Percentiles rank a stretch among this genome's conserved stretches.
These are phyloP conservation scores for Coccomyxa sp. DNA, from an alignment of 139 green algal genomes.

Conservation along the genomic window DNA sequence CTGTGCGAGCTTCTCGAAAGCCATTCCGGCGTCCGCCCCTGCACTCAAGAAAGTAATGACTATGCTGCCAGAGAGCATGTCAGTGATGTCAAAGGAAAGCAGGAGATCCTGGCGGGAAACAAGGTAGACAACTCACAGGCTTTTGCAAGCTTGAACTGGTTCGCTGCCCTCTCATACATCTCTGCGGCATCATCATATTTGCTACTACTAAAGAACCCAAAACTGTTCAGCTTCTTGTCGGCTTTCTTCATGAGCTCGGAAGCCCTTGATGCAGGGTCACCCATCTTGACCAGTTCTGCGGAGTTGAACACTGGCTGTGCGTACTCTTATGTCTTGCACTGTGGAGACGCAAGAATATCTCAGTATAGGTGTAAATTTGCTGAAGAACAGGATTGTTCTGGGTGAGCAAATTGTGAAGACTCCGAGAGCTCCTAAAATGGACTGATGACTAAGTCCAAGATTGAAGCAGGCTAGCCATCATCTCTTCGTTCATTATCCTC, in stretches of 20 bases:
- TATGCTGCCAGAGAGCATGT: background rate
- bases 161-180: conserved; percentile 87
- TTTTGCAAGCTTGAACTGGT: conserved; percentile 95
- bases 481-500: no score
- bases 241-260: conserved; percentile 52
- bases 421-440: no score
- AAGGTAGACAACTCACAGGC: background rate
- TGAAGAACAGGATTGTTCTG: no score
- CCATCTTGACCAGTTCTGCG: conserved; percentile 4
- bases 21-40: conserved; percentile 71
- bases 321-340: no score
- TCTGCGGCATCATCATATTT: conserved; percentile 96
- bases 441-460: no score
- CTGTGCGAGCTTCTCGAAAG: conserved; percentile 74
- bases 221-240: conserved; percentile 86
- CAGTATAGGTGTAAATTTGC: no score
- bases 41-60: background rate
- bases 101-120: background rate
- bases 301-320: no score
- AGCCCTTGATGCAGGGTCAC: conserved; percentile 7
- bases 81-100: no score
- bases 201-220: conserved; percentile 73
- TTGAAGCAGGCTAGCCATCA: no score
- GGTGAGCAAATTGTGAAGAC: no score
- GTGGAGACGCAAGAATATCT: no score